These are phyloP conservation scores for Sporothrix curviconia DNA, from an alignment of 2,329 filamentous ascomycete genomes.

Conservation along the genomic window DNA sequence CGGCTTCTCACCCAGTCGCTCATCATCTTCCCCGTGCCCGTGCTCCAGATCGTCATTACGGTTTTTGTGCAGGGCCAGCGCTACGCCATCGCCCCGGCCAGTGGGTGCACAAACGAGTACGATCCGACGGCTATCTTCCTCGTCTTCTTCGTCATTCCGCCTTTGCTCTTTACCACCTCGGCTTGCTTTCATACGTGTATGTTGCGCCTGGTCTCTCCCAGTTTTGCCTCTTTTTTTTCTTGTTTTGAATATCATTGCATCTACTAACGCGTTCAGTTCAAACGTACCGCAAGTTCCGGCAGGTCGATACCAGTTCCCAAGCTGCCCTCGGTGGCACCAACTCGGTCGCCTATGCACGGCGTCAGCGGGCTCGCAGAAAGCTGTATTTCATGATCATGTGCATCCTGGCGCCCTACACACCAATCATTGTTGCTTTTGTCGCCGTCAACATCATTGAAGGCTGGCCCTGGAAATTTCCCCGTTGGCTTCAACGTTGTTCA, in stretches of 20 bases:
- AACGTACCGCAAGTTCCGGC: conserved; percentile 41
- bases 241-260: not conserved
- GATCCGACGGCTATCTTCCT: conserved; percentile 42
- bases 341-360: conserved; percentile 32
- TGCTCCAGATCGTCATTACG: conserved; percentile 43
- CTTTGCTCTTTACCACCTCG: conserved; percentile 36
- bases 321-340: conserved; percentile 35
- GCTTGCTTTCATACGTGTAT: conserved; percentile 39
- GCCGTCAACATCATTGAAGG: conserved; percentile 34
- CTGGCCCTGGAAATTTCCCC: conserved; percentile 25
- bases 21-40: conserved; percentile 49
- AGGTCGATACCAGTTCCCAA: conserved; percentile 37
- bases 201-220: too few species aligned
- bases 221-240: not conserved
- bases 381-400: conserved; percentile 50
- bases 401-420: conserved; percentile 47
- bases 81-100: conserved; percentile 43
- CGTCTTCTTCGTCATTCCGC: conserved; percentile 42
- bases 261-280: conserved; percentile 31
- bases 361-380: conserved; percentile 42
- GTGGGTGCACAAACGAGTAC: conserved; percentile 42
- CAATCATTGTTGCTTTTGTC: conserved; percentile 37
- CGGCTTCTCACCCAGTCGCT: conserved; percentile 42
- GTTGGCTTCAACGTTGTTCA: conserved; percentile 41
- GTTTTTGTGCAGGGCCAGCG: conserved; percentile 42